Percentiles rank a stretch among this genome's conserved stretches.
phyloP scores from a whole-genome alignment of 2,329 filamentous ascomycete species.

The Calonectria naviculata region DNA sequence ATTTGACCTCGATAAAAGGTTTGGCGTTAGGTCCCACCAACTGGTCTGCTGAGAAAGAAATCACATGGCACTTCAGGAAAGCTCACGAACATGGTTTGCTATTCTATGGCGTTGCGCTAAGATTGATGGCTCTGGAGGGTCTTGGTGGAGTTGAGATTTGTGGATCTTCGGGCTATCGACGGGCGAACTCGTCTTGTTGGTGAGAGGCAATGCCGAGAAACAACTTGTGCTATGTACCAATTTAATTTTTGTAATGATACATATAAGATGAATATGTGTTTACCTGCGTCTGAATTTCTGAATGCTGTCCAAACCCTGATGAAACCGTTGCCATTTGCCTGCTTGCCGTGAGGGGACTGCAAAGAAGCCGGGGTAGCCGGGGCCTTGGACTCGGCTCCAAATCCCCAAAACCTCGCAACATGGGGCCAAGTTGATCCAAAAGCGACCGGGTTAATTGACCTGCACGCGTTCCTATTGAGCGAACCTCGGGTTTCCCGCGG shows the following conservation, averaged over 20 bases:
- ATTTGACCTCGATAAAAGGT: no score
- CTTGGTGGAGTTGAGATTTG: neutral
- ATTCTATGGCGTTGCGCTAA: neutral
- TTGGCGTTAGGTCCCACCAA: neutral
- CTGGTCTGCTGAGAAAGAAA: neutral
- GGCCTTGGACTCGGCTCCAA: no score
- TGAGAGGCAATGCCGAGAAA: neutral
- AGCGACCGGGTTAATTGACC: neutral
- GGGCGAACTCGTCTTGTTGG: neutral
- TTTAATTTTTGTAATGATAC: neutral
- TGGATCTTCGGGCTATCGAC: neutral
- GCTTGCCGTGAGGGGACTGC: neutral
- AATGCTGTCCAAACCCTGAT: neutral
- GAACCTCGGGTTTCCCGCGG: slow-evolving; percentile 4
- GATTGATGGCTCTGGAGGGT: neutral
- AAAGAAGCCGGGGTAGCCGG: neutral
- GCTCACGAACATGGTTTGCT: neutral
- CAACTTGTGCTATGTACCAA: no score
- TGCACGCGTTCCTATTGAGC: neutral
- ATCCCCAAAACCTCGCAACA: neutral
- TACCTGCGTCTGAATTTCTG: neutral
- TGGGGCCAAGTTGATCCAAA: neutral
- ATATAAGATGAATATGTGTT: no score
- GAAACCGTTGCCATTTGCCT: neutral
- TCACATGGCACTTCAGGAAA: neutral